Evolutionary conservation across 2,329 filamentous ascomycete genomes (phyloP), one percentile per base, ranked within the genome.

Genomic region (Pestalotiopsis fici): DNA sequence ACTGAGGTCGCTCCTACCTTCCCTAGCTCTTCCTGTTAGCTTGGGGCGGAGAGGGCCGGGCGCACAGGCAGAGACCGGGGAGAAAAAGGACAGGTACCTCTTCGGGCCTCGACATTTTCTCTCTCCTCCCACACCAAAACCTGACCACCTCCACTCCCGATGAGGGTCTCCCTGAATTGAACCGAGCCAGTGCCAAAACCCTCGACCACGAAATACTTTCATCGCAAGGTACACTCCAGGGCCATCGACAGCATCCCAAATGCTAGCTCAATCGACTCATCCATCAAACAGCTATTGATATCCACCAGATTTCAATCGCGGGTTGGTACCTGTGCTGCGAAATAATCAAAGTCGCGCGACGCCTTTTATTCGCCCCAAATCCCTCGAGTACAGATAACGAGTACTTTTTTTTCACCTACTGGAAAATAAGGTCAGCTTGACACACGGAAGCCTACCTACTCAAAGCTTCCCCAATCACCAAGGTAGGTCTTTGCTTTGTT

Each of bases 181-280:
- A 50, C 18, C 43, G 31, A 35, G 59, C 75, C 76, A 75, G 74
- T 76, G 77, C 77, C 78, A 80, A 80, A 78, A 77, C 59, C 78
- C 57, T 79, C 78, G 68, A 75, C 59, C 76, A 73, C 72, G 75
- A 81, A 78, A 78, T 82, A 82, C 81, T 80, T 83, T 75, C 71
- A 72, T 72, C 74, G 67, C 73, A 82, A 75, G 23, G 81, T 83
- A 82, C 80, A 76, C 57, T 43, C 66, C 66, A 65, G 63, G 61
- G 54, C 67, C 67, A 35, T 71, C 60, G 28, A 69, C 65, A 66
- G n/a, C 65, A 66, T 66, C 63, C 39, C 67, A 62, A 71, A 67
- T 71, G 67, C 69, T 68, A 67, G 69, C 67, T 67, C 68, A 65
- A 67, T 31, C 25, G 65, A 61, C 66, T 64, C 65, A 65, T 67